Evolutionary conservation across 2,329 filamentous ascomycete genomes (phyloP), one percentile per base, ranked within the genome.

Genomic region (Xylariales sp.): DNA sequence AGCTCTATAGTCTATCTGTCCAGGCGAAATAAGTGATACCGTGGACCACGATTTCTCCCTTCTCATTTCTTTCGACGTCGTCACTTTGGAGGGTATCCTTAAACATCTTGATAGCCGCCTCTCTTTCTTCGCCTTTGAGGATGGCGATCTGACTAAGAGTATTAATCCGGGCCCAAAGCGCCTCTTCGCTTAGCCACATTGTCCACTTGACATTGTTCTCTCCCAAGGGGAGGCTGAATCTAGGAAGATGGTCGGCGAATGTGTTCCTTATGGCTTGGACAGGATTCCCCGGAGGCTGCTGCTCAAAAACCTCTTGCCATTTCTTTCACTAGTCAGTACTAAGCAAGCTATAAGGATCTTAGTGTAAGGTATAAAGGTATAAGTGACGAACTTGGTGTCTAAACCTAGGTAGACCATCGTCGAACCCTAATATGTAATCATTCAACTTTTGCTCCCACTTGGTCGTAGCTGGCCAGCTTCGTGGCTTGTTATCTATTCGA

Each of bases 61-160:
- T 82, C 5, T 85, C 86, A 70, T 92, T 90, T 67, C 81, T 83
- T 74, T 87, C 83, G 0, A 86, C 86, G 65, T 87, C 86, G 1
- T 81, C 80, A 14, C 78, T 81, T 36, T 82, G 80, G 67, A 93
- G 70, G 8, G 85, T 84, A 62, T 86, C 82, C 59, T 89, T 85
- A 68, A 90, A 85, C 65, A 80, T 78, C 50, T 80, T 81, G 64
- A 82, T 81, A 53, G 87, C 85, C 49, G 81, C 79, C 63, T 80
- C 81, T 72, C 83, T 83, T 52, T 83, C 81, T 61, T 84, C 80
- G 1, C 83, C 86, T 54, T 84, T 77, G 12, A 92, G 78, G 60
- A 89, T 82, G 3, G 88, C 85, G 68, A 93, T 86, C 75, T 93
- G 90, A 74, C 89, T 91, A 65, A 93, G 79, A 12, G 91, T 93